These are phyloP conservation scores for Cryptomeria japonica DNA, from an alignment of 75 land plant species.

Conservation along the genomic window DNA sequence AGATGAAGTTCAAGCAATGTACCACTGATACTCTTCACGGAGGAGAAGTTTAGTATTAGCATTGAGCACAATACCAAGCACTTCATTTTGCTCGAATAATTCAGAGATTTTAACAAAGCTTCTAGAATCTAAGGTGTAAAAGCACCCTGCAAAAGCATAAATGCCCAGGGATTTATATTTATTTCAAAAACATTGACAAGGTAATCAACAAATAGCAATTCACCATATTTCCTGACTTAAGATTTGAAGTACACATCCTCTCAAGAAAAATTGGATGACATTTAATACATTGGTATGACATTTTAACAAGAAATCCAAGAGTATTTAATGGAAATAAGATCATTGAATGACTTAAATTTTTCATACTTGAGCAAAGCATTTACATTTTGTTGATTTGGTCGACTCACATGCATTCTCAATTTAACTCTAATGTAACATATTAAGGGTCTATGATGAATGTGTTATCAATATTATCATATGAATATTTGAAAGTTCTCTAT, in stretches of 20 bases:
- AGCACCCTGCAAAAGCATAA: neutral
- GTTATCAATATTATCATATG: no score
- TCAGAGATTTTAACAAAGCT: neutral
- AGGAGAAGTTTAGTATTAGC: neutral
- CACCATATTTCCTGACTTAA: neutral
- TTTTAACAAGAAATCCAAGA: neutral
- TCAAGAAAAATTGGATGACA: no score
- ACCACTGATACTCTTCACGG: neutral
- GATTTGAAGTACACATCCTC: neutral
- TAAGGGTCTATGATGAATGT: no score
- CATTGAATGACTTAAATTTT: neutral
- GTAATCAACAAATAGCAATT: neutral
- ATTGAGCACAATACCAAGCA: neutral
- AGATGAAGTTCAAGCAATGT: neutral
- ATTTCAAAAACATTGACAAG: no score
- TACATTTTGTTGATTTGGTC: no score
- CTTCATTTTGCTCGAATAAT: neutral
- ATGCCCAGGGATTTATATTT: neutral
- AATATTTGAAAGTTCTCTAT: no score
- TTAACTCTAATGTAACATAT: no score
- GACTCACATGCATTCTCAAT: no score
- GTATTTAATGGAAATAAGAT: neutral
- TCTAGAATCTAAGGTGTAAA: neutral
- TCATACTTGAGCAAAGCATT: neutral
- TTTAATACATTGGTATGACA: neutral